Percentiles rank a stretch among this genome's conserved stretches.
Evolutionary conservation across 495 filamentous ascomycete genomes (phyloP).

Genomic region (Hypoxylon trugodes): DNA sequence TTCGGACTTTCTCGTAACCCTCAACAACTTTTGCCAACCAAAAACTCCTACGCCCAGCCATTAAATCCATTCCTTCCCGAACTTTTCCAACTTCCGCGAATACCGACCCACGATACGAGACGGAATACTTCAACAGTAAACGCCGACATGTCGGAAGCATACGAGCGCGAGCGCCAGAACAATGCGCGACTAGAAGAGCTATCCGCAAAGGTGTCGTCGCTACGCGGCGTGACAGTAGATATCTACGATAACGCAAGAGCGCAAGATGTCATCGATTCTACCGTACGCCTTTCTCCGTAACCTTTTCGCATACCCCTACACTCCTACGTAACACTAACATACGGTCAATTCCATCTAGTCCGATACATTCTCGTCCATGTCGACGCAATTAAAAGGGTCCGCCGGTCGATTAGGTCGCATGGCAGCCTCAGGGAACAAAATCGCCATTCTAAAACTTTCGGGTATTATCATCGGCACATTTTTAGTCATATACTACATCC

Average conservation of each 20-base stretch:
- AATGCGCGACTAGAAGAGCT: conserved; percentile 94
- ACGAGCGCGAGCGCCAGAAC: conserved; percentile 96
- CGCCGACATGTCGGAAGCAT: conserved; percentile 85
- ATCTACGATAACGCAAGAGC: conserved; percentile 94
- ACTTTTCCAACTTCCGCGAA: background rate
- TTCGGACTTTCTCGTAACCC: no score
- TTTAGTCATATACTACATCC: conserved; percentile 76
- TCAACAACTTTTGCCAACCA: no score
- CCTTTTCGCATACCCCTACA: background rate
- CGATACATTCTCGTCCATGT: conserved; percentile 68
- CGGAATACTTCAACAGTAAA: background rate
- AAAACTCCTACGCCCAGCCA: no score
- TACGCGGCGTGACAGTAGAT: conserved; percentile 96
- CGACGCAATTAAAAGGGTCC: conserved; percentile 78
- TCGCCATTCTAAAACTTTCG: conserved; percentile 87
- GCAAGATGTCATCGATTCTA: conserved; percentile 85
- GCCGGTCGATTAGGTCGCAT: conserved; percentile 88
- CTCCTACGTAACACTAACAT: conserved; percentile 1
- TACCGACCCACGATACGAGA: background rate
- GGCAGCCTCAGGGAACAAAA: conserved; percentile 89
- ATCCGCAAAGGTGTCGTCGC: conserved; percentile 84
- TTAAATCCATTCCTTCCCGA: background rate
- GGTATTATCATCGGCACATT: conserved; percentile 81
- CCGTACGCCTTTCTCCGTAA: conserved; percentile 62
- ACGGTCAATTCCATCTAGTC: conserved; percentile 38